Evolutionary conservation across 805 yeast genomes (phyloP).

Genomic region (Yarrowia osloensis): DNA sequence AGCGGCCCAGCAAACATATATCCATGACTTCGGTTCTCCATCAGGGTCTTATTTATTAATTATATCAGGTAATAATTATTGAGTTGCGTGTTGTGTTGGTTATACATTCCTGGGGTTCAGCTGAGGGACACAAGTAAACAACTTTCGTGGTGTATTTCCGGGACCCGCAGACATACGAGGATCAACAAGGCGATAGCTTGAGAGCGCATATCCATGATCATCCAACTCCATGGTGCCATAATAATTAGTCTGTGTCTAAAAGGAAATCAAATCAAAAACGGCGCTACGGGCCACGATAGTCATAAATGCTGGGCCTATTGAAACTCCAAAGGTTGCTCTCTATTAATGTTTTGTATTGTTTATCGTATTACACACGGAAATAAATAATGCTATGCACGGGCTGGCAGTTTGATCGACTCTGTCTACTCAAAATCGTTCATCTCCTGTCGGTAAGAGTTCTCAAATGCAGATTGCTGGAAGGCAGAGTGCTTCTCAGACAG

Average conservation of each 20-base stretch:
- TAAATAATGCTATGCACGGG: conserved; percentile 20
- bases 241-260: neutral
- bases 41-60: neutral
- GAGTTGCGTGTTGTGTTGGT: neutral
- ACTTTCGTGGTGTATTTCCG: neutral
- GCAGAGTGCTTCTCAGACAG: conserved; percentile 4
- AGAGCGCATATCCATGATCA: neutral
- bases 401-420: neutral
- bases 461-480: conserved; percentile 19
- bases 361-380: conserved; percentile 7
- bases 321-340: too few relatives aligned
- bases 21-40: neutral
- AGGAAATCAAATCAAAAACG: too few relatives aligned
- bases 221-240: neutral
- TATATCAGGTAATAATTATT: neutral
- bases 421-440: conserved; percentile 29
- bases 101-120: neutral
- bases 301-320: too few relatives aligned
- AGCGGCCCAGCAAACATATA: neutral
- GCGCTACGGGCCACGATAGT: too few relatives aligned
- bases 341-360: neutral
- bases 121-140: neutral
- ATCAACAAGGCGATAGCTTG: neutral
- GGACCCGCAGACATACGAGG: neutral
- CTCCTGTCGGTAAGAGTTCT: conserved; percentile 14